Base-by-base conservation (phyloP, 2,329 filamentous ascomycete genomes). In the Diaporthe capsici region DNA sequence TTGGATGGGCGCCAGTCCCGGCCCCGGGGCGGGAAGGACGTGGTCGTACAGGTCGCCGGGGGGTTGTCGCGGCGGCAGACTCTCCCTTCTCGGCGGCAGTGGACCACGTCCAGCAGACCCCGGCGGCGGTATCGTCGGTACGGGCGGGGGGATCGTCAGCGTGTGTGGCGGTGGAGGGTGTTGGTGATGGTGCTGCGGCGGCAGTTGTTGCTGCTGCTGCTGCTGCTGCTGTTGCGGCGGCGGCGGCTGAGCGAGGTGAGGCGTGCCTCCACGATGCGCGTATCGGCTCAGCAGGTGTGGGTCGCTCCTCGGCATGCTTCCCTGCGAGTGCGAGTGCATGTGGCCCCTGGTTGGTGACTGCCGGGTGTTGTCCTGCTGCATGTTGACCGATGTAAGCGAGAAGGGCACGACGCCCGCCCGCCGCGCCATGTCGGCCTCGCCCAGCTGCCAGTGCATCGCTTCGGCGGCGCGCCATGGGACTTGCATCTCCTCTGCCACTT, bases 391-490 rank as follows among this genome's bases (percentile, higher is more conserved):
- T 20, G 92, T 91, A 42, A 95, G 87, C 4, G 92, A 92, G 84
- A 98, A 98, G 1, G 96, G 95, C 10, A 94, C 93, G 51, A 97
- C 95, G 60, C 97, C 97, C 57, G 96, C 96, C 75, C 96, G 93
- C 77, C 94, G 91, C 65, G 96, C 96, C 95, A 99, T 98, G 80
- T 98, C 97, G 80, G 92, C 88, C 83, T 98, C 95, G 77, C 96
- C 96, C 73, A 99, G 89, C 82, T 98, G 94, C 96, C 97, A 99
- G 85, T 98, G 97, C 96, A 98, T 98, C 6, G 95, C 96, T 85
- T 99, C 96, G 65, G 95, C 96, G 25, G 97, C 95, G 81, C 97
- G 91, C 96, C 96, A 98, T 49, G 96, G 97, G 75, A 98, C 93
- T 42, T 92, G 93, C 93, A 99, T 96, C 84, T 98, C 96, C 83